Evolutionary conservation across 2,329 filamentous ascomycete species (phyloP), one percentile per base, ranked within the genome.

Genomic region (Scopulariopsis brevicaulis): DNA sequence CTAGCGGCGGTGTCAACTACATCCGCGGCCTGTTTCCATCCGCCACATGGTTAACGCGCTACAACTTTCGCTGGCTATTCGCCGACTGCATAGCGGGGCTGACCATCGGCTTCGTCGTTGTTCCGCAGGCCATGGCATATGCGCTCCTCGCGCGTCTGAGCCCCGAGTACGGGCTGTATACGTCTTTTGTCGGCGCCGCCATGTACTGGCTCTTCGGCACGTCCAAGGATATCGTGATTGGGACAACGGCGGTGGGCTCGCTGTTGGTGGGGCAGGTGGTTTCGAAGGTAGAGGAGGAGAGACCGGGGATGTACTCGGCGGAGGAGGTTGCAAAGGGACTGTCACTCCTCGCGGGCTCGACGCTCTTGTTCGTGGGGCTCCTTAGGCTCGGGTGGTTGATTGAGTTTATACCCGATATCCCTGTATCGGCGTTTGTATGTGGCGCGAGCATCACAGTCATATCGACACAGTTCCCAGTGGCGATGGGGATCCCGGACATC

Each of bases 141-240:
- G 87, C 89, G 12, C 73, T 84, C 35, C 76, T 93, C 25, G 89
- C 89, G 28, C 75, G 83, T 46, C 74, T 93, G 18, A 76, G 78
- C 0, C 78, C 84, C 3, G 79, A 90, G 63, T 92, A 82, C 65
- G 89, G 89, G 37, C 74, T 93, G 0, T 93, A 93, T 71, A 89
- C 89, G 0, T 91, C 88, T 0, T 93, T 93, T 66, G 88, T 90
- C 69, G 89, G 89, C 55, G 87, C 90, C 35, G 72, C 90, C 56
- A 77, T 90, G 57, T 93, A 93, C 72, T 92, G 88, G 87, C 81
- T 90, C 59, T 92, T 92, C 66, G 89, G 87, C 37, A 92, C 88
- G 0, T 92, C 89, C 10, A 92, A 91, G 66, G 89, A 93, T 68
- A 91, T 93, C 67, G 90, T 88, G 11, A 91, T 92, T 59, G 88